Conservation (phyloP, 176 grass and related monocot species). For the Elymus sibiricus region DNA sequence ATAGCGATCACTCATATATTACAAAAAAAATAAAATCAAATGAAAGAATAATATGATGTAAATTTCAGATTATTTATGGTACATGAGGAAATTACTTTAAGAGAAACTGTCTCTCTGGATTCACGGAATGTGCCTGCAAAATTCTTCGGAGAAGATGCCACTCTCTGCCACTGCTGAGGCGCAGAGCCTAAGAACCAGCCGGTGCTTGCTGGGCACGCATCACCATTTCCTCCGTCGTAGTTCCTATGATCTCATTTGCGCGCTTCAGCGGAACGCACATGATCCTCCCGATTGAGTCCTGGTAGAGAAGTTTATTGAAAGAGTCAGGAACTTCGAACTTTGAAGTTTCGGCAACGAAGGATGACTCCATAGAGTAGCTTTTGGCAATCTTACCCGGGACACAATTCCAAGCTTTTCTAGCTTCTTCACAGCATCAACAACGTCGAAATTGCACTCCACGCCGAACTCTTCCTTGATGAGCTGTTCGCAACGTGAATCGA, state of each 20-base stretch:
- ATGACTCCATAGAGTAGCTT: not conserved
- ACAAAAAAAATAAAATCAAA: not conserved
- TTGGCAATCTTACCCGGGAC: conserved; percentile 62
- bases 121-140: not conserved
- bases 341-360: not conserved
- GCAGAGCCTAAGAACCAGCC: conserved; percentile 12
- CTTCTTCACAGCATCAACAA: conserved; percentile 79
- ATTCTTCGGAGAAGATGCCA: not conserved
- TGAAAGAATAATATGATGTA: not conserved
- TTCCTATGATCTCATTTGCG: conserved; percentile 87
- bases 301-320: conserved; percentile 1
- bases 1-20: not conserved
- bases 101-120: not conserved
- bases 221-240: conserved; percentile 89
- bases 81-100: not conserved
- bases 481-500: conserved; percentile 73
- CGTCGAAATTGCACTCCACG: conserved; percentile 83
- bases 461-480: conserved; percentile 82
- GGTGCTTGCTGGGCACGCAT: conserved; percentile 49
- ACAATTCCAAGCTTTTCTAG: conserved; percentile 90
- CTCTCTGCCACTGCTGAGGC: not conserved
- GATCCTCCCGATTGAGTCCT: conserved; percentile 76
- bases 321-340: not conserved
- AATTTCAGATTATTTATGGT: not conserved
- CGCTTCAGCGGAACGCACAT: conserved; percentile 67